Base-by-base conservation (phyloP, 495 filamentous ascomycete genomes). In the Trichodelitschia bisporula region DNA sequence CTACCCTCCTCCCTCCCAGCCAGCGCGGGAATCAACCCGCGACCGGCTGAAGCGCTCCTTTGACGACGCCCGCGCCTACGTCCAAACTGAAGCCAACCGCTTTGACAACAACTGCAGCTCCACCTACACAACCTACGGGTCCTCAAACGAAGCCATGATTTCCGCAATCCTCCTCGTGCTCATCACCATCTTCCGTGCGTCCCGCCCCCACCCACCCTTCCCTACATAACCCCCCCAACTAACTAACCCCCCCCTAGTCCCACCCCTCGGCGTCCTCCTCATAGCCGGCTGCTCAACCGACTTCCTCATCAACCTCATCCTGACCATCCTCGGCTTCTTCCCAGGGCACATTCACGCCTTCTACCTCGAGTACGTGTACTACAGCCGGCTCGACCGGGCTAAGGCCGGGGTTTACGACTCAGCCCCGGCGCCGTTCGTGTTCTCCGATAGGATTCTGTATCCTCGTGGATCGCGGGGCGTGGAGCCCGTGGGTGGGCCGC, bases 311-410 rank as follows among this genome's bases (percentile, higher is more conserved):
- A 74, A 74, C 42, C 62, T 74, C 39, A 45, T 57, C 19, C 51
- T 74, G 15, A 72, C 68, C 0, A 43, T 63, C 31, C 54, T 74
- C 2, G 69, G 65, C 58, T 72, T 48, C 40, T 47, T 86, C 32
- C 79, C 78, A 1, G 77, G 77, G 4, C 70, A 84, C 38, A 63
- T 91, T 16, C 84, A 92, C 45, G 84, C 78, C 4, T 90, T 89
- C 54, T 95, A 93, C 44, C 40, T 92, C 33, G 69, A 82, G 51
- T 91, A 77, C 42, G 62, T 89, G 29, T 92, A 86, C 46, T 91
- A 73, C 40, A 57, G 77, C 19, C 71, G 74, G 10, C 58, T 59
- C 31, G 62, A 74, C 26, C 57, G 65, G 23, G 55, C 57, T 15
- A 45, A 54, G 10, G 39, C 53, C 2, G 73, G 74, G 8, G 43